Conservation (phyloP, 768 basidiomycete species). For the Hypsizygus marmoreus region DNA sequence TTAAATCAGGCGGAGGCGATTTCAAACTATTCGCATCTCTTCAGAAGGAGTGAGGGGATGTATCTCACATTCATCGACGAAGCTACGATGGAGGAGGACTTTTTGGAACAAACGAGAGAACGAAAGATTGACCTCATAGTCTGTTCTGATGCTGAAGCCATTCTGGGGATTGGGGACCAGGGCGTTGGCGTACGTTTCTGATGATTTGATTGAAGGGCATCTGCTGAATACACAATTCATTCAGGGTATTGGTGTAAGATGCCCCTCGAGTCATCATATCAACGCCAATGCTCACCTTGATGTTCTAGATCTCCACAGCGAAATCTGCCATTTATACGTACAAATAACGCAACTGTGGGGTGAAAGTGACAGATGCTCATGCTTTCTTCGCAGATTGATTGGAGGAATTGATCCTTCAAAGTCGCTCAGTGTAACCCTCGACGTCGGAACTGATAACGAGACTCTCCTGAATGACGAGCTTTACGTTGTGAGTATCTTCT, state of each 20-base stretch:
- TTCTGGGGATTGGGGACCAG: slow-evolving; percentile 69
- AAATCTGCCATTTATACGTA: slow-evolving; percentile 81
- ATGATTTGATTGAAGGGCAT: no score
- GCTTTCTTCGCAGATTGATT: slow-evolving; percentile 51
- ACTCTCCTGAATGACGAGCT: slow-evolving; percentile 60
- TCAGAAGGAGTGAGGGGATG: slow-evolving; percentile 76
- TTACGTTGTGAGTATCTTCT: slow-evolving; percentile 58
- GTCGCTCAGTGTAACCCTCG: slow-evolving; percentile 60
- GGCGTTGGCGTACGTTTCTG: slow-evolving; percentile 59
- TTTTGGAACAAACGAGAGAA: slow-evolving; percentile 64
- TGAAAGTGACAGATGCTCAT: no score
- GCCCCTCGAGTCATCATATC: background rate
- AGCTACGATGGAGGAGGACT: slow-evolving; percentile 75
- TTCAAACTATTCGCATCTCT: slow-evolving; percentile 81
- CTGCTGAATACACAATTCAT: no score
- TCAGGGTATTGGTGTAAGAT: slow-evolving; percentile 54
- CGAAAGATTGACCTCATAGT: slow-evolving; percentile 76
- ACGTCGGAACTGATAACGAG: slow-evolving; percentile 79
- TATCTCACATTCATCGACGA: slow-evolving; percentile 64
- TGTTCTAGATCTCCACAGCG: slow-evolving; percentile 64
- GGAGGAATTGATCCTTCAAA: slow-evolving; percentile 67
- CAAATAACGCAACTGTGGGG: slow-evolving; percentile 19
- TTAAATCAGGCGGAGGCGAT: slow-evolving; percentile 76
- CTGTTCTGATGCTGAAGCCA: slow-evolving; percentile 83
- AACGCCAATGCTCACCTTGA: background rate